These are phyloP conservation scores for Acanthamoeba lenticulata DNA, from an alignment of 208 protist species.

Conservation along the genomic window DNA sequence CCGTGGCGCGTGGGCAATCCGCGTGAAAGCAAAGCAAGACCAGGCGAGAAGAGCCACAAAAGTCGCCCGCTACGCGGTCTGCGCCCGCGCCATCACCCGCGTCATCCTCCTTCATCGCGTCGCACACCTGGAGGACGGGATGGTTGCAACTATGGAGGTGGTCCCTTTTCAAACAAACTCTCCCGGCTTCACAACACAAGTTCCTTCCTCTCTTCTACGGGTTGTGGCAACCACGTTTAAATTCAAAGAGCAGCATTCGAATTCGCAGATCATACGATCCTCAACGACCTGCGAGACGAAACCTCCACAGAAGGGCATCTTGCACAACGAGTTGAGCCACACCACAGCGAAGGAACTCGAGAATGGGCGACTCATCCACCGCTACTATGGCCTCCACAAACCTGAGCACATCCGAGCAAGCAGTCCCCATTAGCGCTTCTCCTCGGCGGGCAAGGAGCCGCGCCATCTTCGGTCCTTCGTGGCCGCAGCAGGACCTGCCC, in stretches of 20 bases:
- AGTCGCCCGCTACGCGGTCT: neutral
- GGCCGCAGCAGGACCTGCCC: constrained; percentile 13
- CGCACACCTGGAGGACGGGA: neutral
- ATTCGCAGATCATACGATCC: too few species aligned
- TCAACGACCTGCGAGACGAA: too few species aligned
- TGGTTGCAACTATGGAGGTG: neutral
- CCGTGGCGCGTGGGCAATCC: neutral
- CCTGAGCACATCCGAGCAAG: neutral
- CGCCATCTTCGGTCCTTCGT: neutral
- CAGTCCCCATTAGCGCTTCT: neutral
- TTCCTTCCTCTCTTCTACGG: neutral
- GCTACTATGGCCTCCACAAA: too few species aligned
- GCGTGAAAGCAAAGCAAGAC: neutral
- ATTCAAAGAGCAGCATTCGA: neutral
- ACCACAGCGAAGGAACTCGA: too few species aligned
- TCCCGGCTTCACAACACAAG: too few species aligned
- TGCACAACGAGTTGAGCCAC: too few species aligned
- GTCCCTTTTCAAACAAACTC: too few species aligned
- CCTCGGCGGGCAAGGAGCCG: neutral
- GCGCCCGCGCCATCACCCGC: neutral
- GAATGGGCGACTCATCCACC: too few species aligned
- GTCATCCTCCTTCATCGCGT: constrained; percentile 1
- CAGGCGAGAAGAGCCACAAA: neutral
- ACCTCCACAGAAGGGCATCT: too few species aligned
- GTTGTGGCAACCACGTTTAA: neutral